Conservation (phyloP, 805 yeast species). For the Saccharomyces kudriavzevii region DNA sequence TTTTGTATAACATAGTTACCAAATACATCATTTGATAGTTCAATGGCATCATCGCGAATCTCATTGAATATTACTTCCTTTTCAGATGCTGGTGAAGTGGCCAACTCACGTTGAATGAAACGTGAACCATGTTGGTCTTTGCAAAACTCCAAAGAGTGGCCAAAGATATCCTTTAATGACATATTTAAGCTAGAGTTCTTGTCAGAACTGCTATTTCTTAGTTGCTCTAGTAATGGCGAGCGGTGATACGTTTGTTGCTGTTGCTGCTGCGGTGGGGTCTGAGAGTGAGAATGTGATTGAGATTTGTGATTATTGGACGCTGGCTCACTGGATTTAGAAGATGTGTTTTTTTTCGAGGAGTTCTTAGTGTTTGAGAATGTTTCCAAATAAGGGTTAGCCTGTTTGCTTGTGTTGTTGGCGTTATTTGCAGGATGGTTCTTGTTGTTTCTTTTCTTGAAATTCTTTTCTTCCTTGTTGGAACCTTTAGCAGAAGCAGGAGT, state of each 20-base stretch:
- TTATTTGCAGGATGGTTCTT: neutral
- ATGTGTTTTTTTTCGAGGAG: neutral
- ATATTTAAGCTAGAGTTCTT: conserved; percentile 41
- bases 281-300: neutral
- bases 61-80: conserved; percentile 79
- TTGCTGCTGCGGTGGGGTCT: conserved; percentile 12
- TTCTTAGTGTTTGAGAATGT: neutral
- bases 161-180: conserved; percentile 64
- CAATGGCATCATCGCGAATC: conserved; percentile 63
- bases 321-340: conserved; percentile 1
- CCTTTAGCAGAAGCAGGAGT: conserved; percentile 1
- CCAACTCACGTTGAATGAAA: conserved; percentile 85
- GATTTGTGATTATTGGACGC: neutral
- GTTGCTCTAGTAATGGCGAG: conserved; percentile 77
- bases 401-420: conserved; percentile 5
- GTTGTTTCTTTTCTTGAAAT: neutral
- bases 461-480: neutral
- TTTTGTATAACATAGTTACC: conserved; percentile 97
- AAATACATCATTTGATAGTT: conserved; percentile 90
- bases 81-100: conserved; percentile 54
- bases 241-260: conserved; percentile 47
- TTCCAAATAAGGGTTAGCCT: conserved; percentile 21
- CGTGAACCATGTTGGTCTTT: conserved; percentile 97
- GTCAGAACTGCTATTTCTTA: conserved; percentile 47
- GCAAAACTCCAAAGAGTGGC: conserved; percentile 84